These are phyloP conservation scores for Clavispora asparagi DNA, from an alignment of 805 yeast genomes.

Conservation along the genomic window DNA sequence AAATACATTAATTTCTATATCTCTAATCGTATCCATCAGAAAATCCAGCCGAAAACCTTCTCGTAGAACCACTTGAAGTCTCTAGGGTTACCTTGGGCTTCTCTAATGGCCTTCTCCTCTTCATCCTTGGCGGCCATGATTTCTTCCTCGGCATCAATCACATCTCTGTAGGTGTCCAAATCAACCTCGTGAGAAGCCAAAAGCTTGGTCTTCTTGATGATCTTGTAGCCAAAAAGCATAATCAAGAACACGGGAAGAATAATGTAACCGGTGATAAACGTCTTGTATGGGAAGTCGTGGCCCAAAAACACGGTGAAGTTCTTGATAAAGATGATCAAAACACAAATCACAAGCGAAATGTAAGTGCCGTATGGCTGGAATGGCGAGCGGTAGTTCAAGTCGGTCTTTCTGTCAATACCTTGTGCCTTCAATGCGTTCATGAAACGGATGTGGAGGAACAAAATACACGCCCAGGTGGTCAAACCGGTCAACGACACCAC, in stretches of 20 bases:
- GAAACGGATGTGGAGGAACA: conserved; percentile 63
- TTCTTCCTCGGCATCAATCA: conserved; percentile 49
- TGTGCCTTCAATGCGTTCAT: conserved; percentile 62
- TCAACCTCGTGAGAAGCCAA: conserved; percentile 56
- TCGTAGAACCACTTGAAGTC: conserved; percentile 46
- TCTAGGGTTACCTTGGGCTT: conserved; percentile 39
- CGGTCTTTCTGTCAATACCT: conserved; percentile 49
- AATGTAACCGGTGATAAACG: conserved; percentile 74
- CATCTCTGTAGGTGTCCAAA: conserved; percentile 50
- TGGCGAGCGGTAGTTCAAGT: conserved; percentile 59
- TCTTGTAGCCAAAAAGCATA: conserved; percentile 56
- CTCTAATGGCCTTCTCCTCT: conserved; percentile 30
- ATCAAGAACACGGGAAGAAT: conserved; percentile 62
- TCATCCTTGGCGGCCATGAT: conserved; percentile 29
- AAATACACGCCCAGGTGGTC: conserved; percentile 68
- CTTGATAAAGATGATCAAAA: conserved; percentile 56
- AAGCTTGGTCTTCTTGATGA: conserved; percentile 43
- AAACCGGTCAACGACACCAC: conserved; percentile 74
- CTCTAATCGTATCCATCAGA: conserved; percentile 23
- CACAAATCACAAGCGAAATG: conserved; percentile 50
- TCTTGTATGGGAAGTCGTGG: conserved; percentile 42
- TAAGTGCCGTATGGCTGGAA: conserved; percentile 66
- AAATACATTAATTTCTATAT: background rate
- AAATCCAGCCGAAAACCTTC: conserved; percentile 44
- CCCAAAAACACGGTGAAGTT: conserved; percentile 64